Base-by-base conservation (phyloP, 129 eudicot species). In the Ambrosia trifida region DNA sequence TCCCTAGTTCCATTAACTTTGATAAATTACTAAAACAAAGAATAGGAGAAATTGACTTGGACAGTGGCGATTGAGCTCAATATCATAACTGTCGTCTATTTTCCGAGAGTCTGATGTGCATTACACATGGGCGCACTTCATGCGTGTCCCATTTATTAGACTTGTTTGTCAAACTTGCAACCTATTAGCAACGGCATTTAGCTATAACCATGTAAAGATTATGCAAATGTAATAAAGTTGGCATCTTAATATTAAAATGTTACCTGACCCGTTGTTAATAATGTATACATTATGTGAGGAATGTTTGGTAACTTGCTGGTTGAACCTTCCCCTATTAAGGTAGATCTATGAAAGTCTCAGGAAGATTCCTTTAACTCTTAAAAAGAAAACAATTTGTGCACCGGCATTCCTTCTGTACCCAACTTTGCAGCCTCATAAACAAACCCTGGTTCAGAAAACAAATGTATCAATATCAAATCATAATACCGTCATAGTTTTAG, bases 151-250 rank as follows among this genome's bases (percentile, higher is more conserved):
- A 52, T 70, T 70, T 20, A 61, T 85, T 80, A 64, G 99, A 88
- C 79, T 90, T 90, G 81, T 95, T 95, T 45, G 99, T 87, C 78
- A 90, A 80, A 62, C 99, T 97, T 65, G 95, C 87, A 71, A 95
- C 77, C 99, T 87, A 71, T 72, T 66, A 51, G 32, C 51, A 59
- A 62, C 11, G 70, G 31, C 41, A 40, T 30, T 77, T 69, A 53
- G 74, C 65, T 49, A 75, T 72, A 56, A 52, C 53, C 67, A 30
- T 46, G 4, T 30, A 32, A 3, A 46, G 59, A 3, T 20, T 17
- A 19, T 2, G 53, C 35, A 65, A 40, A 65, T 11, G 70, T 17
- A 19, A 65, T 65, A 43, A 66, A 28, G 71, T 12, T 66, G 24
- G 30, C 16, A n/a, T 38, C 43, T 60, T 50, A 35, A 16, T 54